Evolutionary conservation across 257 asterid genomes (phyloP).

Genomic region (Lycium ferocissimum): DNA sequence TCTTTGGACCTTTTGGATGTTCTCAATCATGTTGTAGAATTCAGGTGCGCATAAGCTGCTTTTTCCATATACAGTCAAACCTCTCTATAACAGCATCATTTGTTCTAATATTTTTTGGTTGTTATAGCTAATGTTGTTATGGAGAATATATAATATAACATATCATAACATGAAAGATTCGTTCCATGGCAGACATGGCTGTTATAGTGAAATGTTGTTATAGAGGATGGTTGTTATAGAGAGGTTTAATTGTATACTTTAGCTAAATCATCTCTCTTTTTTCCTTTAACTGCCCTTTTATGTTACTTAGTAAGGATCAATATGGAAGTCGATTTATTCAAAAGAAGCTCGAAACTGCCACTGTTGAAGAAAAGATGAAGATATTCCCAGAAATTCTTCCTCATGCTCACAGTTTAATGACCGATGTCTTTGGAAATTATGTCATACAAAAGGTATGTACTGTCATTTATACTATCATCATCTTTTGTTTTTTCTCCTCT

Average conservation of each 20-base stretch:
- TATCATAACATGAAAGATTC: too few relatives aligned
- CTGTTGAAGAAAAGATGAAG: constrained; percentile 68
- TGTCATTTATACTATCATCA: not conserved
- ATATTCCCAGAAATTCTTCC: constrained; percentile 70
- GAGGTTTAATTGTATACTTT: not conserved
- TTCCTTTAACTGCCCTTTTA: constrained; percentile 10
- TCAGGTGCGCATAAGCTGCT: constrained; percentile 60
- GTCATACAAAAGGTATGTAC: constrained; percentile 82
- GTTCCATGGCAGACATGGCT: too few relatives aligned
- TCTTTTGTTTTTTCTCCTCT: not conserved
- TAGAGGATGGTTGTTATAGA: too few relatives aligned
- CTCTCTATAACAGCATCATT: too few relatives aligned
- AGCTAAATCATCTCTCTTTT: not conserved
- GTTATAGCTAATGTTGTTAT: too few relatives aligned
- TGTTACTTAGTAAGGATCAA: constrained; percentile 75
- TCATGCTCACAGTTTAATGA: constrained; percentile 74
- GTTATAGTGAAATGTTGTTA: too few relatives aligned
- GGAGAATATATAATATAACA: too few relatives aligned
- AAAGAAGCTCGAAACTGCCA: constrained; percentile 88
- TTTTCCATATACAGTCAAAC: not conserved
- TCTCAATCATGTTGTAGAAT: constrained; percentile 68
- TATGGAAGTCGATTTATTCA: constrained; percentile 93
- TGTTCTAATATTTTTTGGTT: too few relatives aligned
- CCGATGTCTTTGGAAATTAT: constrained; percentile 90
- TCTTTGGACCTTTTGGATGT: constrained; percentile 71